Percentiles rank a stretch among this genome's conserved stretches.
phyloP scores from a whole-genome alignment of 306 rosid species.

The Quercus aquifolioides region DNA sequence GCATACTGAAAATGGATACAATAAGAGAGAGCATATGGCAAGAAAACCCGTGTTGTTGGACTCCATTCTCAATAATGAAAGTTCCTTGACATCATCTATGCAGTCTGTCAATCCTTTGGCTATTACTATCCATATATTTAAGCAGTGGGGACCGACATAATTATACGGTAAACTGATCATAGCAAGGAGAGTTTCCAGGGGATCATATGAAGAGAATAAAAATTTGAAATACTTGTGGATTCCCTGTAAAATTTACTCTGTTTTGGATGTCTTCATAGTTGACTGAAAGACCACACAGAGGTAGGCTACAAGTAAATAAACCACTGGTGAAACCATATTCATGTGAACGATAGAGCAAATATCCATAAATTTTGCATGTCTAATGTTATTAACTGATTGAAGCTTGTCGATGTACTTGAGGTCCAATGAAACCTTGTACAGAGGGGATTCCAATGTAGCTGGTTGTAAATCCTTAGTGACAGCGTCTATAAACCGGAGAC shows the following conservation, averaged over 20 bases:
- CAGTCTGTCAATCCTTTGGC: constrained; percentile 49
- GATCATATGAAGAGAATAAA: constrained; percentile 52
- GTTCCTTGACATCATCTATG: constrained; percentile 38
- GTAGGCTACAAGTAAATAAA: constrained; percentile 58
- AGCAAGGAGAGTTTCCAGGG: constrained; percentile 45
- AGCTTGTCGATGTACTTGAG: constrained; percentile 41
- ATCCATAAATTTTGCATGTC: constrained; percentile 31
- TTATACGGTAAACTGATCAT: constrained; percentile 49
- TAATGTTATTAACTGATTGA: constrained; percentile 31
- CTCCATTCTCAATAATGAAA: constrained; percentile 34
- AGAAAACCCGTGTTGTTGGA: constrained; percentile 35
- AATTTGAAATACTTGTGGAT: constrained; percentile 46
- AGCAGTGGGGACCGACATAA: constrained; percentile 40
- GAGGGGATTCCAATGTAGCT: constrained; percentile 73
- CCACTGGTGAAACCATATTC: constrained; percentile 80
- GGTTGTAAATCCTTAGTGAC: constrained; percentile 57
- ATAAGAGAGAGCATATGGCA: constrained; percentile 48
- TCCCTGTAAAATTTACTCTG: constrained; percentile 32
- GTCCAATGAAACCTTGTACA: constrained; percentile 64
- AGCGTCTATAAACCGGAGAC: constrained; percentile 53
- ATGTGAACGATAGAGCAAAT: constrained; percentile 42
- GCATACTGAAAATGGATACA: constrained; percentile 52
- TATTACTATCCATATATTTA: constrained; percentile 59
- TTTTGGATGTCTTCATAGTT: constrained; percentile 24
- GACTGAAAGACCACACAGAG: constrained; percentile 47